phyloP scores from a whole-genome alignment of 2,329 filamentous ascomycete genomes.

The Didymellaceae sp. region DNA sequence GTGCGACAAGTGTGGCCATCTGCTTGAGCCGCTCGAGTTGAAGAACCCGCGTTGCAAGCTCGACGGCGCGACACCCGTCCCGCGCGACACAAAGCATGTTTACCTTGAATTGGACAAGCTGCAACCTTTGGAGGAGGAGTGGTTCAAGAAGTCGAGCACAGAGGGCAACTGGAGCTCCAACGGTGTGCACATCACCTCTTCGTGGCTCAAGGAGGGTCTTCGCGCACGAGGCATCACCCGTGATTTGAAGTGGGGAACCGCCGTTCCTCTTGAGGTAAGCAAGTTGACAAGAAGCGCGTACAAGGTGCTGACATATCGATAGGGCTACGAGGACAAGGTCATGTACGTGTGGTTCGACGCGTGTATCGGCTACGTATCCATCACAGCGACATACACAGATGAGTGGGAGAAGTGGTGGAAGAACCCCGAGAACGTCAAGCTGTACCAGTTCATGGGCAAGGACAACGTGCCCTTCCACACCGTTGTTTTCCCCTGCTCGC shows the following conservation, averaged over 20 bases:
- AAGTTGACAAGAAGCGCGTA: not conserved
- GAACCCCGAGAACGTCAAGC: conserved; percentile 82
- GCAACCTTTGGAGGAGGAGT: conserved; percentile 76
- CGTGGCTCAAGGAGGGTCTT: conserved; percentile 83
- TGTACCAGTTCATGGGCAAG: conserved; percentile 95
- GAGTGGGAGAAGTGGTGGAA: conserved; percentile 97
- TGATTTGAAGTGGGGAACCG: conserved; percentile 87
- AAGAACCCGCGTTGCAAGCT: conserved; percentile 82
- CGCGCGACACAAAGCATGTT: conserved; percentile 85
- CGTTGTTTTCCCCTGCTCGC: conserved; percentile 87
- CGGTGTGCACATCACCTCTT: conserved; percentile 76
- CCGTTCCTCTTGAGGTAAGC: conserved; percentile 58
- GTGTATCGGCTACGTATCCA: conserved; percentile 93
- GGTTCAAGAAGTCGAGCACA: conserved; percentile 75
- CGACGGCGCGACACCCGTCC: conserved; percentile 80
- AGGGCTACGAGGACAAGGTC: conserved; percentile 75
- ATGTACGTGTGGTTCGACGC: conserved; percentile 95
- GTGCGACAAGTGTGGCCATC: conserved; percentile 58
- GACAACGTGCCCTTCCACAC: conserved; percentile 88
- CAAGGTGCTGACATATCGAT: conserved; percentile 12
- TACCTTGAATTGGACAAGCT: conserved; percentile 87
- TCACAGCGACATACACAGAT: conserved; percentile 86
- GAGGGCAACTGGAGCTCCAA: conserved; percentile 80
- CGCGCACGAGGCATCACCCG: conserved; percentile 88
- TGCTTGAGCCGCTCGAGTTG: conserved; percentile 57